A percentile compares a stretch with the other conserved stretches of the same genome.
Evolutionary conservation across 305 asterid species (phyloP).

Genomic region (Rubia tinctorum): DNA sequence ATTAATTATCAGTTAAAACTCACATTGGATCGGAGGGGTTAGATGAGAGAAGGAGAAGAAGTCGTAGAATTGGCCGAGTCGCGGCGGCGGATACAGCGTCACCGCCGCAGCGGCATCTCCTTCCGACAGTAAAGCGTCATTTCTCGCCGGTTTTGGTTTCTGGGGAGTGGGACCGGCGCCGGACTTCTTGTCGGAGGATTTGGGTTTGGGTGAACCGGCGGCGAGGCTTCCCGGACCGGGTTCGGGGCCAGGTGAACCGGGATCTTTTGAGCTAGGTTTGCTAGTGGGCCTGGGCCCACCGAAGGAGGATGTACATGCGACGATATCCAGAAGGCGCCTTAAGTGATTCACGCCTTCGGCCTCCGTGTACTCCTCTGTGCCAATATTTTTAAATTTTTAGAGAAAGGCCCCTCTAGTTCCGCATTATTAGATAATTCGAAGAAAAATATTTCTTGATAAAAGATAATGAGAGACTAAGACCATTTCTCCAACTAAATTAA

Average conservation of each 20-base stretch:
- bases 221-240: constrained; percentile 39
- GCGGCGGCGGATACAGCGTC: constrained; percentile 49
- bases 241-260: constrained; percentile 34
- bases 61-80: constrained; percentile 89
- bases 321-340: constrained; percentile 72
- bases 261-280: constrained; percentile 39
- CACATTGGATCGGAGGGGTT: constrained; percentile 94
- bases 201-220: constrained; percentile 43
- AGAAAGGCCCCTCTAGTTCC: constrained; percentile 17
- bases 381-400: neutral
- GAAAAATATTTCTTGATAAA: too few relatives aligned
- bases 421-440: constrained; percentile 1
- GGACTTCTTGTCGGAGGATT: constrained; percentile 32
- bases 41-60: constrained; percentile 96
- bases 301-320: constrained; percentile 80
- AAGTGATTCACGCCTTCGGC: constrained; percentile 86
- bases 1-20: neutral
- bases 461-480: too few relatives aligned
- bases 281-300: constrained; percentile 53
- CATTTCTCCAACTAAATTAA: too few relatives aligned
- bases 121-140: constrained; percentile 43
- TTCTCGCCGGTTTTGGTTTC: constrained; percentile 45
- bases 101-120: constrained; percentile 35
- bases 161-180: constrained; percentile 38
- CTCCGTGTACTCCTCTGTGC: constrained; percentile 83